Conservation (phyloP, 495 filamentous ascomycete species). For the Bathelium albidoporum region DNA sequence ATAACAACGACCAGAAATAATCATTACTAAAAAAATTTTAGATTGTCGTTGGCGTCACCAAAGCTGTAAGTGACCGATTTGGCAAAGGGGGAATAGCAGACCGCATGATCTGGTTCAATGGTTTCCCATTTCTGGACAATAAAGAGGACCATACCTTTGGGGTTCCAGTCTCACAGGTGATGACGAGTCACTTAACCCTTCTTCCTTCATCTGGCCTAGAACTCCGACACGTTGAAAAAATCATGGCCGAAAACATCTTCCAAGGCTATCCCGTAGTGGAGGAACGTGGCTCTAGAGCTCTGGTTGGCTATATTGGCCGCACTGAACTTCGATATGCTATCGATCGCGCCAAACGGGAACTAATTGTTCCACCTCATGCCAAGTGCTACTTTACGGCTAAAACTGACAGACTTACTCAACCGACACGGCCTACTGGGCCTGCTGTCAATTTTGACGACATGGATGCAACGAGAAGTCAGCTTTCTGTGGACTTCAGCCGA, state of each 20-base stretch:
- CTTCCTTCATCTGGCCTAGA: conserved; percentile 68
- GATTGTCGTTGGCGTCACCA: conserved; percentile 95
- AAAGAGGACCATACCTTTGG: conserved; percentile 98
- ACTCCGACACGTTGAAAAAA: conserved; percentile 59
- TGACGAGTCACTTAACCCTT: conserved; percentile 69
- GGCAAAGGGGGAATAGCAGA: conserved; percentile 95
- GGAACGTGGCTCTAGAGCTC: conserved; percentile 53
- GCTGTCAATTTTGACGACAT: conserved; percentile 58
- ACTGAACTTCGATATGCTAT: conserved; percentile 92
- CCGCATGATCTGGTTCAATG: conserved; percentile 98
- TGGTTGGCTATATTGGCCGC: conserved; percentile 89
- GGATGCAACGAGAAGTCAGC: conserved; percentile 39
- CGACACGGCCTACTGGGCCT: conserved; percentile 34
- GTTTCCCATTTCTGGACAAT: conserved; percentile 94
- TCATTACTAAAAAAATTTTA: conserved; percentile 18
- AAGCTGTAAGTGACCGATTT: conserved; percentile 83
- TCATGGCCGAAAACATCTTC: conserved; percentile 73
- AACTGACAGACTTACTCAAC: conserved; percentile 31
- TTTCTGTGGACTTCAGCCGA: conserved; percentile 70
- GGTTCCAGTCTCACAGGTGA: conserved; percentile 84
- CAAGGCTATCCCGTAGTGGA: conserved; percentile 94
- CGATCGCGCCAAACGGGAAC: conserved; percentile 67
- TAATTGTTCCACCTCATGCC: conserved; percentile 55
- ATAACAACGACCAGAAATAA: not conserved
- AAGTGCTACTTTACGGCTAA: conserved; percentile 67